Evolutionary conservation across 1,284 basidiomycete species (phyloP).

Genomic region (Irpex sp.): DNA sequence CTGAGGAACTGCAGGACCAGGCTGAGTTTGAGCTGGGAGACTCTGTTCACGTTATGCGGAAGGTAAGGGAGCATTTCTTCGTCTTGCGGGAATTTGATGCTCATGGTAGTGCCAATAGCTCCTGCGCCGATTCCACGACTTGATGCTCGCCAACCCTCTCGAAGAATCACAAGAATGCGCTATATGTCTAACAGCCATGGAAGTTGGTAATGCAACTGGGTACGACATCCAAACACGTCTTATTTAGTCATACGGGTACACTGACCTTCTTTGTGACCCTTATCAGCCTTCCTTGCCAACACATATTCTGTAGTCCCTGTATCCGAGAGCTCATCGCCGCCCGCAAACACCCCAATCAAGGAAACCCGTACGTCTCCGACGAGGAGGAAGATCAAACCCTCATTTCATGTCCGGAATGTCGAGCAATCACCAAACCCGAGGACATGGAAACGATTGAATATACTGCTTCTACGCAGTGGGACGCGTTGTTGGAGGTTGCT

Average conservation of each 20-base stretch:
- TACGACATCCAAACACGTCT: conserved; percentile 5
- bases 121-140: conserved; percentile 34
- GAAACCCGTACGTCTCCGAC: neutral
- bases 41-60: conserved; percentile 33
- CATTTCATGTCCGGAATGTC: conserved; percentile 38
- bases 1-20: conserved; percentile 30
- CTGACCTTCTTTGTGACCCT: neutral
- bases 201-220: conserved; percentile 30
- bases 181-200: conserved; percentile 37
- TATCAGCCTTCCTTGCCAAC: conserved; percentile 37
- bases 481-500: conserved; percentile 38
- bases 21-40: conserved; percentile 27
- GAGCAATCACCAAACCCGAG: conserved; percentile 25
- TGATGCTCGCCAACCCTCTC: conserved; percentile 35
- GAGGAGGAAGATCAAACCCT: conserved; percentile 17
- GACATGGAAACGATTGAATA: conserved; percentile 35
- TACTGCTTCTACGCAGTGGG: conserved; percentile 45
- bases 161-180: conserved; percentile 39
- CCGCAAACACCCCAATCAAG: neutral
- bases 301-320: conserved; percentile 37
- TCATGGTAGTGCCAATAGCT: conserved; percentile 28
- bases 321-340: conserved; percentile 16
- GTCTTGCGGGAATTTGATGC: too few relatives aligned
- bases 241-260: neutral
- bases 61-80: conserved; percentile 23